Evolutionary conservation across 1,139 yeast species (phyloP).

Genomic region (Geotrichum cucujoidarum): DNA sequence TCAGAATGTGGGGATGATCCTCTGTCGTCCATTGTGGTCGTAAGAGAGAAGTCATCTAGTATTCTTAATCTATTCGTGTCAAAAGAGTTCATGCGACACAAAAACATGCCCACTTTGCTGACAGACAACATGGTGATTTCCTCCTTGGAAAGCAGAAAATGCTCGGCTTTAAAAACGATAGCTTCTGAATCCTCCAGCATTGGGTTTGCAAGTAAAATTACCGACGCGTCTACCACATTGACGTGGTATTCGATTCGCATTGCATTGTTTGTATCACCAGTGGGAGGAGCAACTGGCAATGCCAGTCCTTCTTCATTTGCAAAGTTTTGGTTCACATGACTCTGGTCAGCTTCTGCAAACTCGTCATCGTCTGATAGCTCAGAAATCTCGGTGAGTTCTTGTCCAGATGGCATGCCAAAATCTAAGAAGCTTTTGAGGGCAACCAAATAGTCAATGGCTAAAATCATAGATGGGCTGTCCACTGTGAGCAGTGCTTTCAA

Average conservation of each 20-base stretch:
- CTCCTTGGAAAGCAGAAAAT: constrained; percentile 66
- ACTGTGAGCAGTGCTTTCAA: constrained; percentile 57
- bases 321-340: neutral
- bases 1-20: constrained; percentile 55
- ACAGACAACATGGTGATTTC: constrained; percentile 59
- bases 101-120: constrained; percentile 79
- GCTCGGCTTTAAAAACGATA: constrained; percentile 81
- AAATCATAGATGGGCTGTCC: constrained; percentile 73
- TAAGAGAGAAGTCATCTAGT: constrained; percentile 82
- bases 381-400: constrained; percentile 17
- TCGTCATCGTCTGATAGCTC: constrained; percentile 21
- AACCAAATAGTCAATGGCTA: constrained; percentile 82
- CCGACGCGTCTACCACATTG: constrained; percentile 71
- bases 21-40: constrained; percentile 67
- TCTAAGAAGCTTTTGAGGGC: constrained; percentile 64
- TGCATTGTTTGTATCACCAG: neutral
- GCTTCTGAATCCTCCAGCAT: constrained; percentile 70
- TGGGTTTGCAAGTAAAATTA: constrained; percentile 78
- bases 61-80: constrained; percentile 61
- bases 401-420: constrained; percentile 37
- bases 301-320: constrained; percentile 19
- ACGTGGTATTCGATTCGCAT: constrained; percentile 49
- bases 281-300: neutral
- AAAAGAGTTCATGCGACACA: constrained; percentile 66
- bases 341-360: constrained; percentile 2